These are phyloP conservation scores for Xylaria sp. DNA, from an alignment of 2,329 filamentous ascomycete species.

Conservation along the genomic window DNA sequence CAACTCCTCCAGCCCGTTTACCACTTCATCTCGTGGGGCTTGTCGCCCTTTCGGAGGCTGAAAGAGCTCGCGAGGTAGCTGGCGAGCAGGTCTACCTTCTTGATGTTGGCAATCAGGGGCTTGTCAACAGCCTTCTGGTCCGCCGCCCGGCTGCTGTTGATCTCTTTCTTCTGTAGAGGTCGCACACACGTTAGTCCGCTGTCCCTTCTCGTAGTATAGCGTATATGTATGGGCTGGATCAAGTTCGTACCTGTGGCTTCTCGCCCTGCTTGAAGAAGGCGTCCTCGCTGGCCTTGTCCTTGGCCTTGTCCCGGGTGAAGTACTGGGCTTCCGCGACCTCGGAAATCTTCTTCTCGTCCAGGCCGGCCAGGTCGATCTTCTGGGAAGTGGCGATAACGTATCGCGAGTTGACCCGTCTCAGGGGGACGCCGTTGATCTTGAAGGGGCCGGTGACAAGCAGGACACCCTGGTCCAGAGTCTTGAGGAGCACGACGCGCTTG, in stretches of 20 bases:
- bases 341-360: slow-evolving; percentile 89
- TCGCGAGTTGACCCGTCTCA: slow-evolving; percentile 90
- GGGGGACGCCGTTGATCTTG: slow-evolving; percentile 99
- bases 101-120: slow-evolving; percentile 91
- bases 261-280: slow-evolving; percentile 99
- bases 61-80: slow-evolving; percentile 95
- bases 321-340: slow-evolving; percentile 78
- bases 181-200: slow-evolving; percentile 44
- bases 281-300: slow-evolving; percentile 96
- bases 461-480: slow-evolving; percentile 95
- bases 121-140: slow-evolving; percentile 99
- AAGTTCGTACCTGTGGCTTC: slow-evolving; percentile 92
- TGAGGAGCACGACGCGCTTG: slow-evolving; percentile 99
- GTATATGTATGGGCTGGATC: slow-evolving; percentile 20
- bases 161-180: slow-evolving; percentile 85
- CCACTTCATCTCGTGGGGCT: slow-evolving; percentile 99
- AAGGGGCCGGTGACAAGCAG: slow-evolving; percentile 99
- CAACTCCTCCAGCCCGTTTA: too few relatives aligned
- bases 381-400: slow-evolving; percentile 91
- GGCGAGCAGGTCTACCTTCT: slow-evolving; percentile 94
- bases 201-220: neutral
- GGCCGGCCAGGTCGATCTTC: slow-evolving; percentile 80
- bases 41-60: slow-evolving; percentile 98
- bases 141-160: slow-evolving; percentile 85
- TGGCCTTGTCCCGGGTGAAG: slow-evolving; percentile 93